These are phyloP conservation scores for Bassia scoparia DNA, from an alignment of 148 eudicot species.

Conservation along the genomic window DNA sequence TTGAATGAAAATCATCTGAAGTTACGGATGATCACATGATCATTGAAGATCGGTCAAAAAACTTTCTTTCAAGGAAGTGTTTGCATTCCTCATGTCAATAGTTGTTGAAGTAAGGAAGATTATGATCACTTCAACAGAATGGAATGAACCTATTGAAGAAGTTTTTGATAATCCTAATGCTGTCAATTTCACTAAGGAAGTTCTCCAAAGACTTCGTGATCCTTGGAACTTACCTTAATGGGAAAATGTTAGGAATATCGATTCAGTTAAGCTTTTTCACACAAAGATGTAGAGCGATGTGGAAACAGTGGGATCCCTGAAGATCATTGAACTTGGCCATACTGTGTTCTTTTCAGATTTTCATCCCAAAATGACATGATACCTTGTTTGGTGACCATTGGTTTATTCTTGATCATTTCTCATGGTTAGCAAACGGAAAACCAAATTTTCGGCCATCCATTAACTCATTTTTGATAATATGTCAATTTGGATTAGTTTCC, in stretches of 20 bases:
- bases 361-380: neutral
- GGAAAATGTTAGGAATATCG: neutral
- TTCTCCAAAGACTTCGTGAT: neutral
- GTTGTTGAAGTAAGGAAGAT: too few species aligned
- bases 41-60: too few species aligned
- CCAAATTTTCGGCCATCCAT: neutral
- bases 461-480: neutral
- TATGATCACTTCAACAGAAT: too few species aligned
- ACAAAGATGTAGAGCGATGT: neutral
- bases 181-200: neutral
- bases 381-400: neutral
- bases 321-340: neutral
- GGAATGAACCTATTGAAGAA: too few species aligned
- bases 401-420: neutral
- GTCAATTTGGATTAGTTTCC: neutral
- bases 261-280: neutral
- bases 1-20: too few species aligned
- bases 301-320: neutral
- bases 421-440: neutral
- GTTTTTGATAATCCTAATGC: too few species aligned
- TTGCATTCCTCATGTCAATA: too few species aligned
- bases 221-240: neutral
- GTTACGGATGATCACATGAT: too few species aligned
- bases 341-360: neutral
- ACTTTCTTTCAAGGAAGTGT: too few species aligned